Evolutionary conservation across 192 early-diverging fungal species (phyloP).

Genomic region (Linnemannia hyalina): DNA sequence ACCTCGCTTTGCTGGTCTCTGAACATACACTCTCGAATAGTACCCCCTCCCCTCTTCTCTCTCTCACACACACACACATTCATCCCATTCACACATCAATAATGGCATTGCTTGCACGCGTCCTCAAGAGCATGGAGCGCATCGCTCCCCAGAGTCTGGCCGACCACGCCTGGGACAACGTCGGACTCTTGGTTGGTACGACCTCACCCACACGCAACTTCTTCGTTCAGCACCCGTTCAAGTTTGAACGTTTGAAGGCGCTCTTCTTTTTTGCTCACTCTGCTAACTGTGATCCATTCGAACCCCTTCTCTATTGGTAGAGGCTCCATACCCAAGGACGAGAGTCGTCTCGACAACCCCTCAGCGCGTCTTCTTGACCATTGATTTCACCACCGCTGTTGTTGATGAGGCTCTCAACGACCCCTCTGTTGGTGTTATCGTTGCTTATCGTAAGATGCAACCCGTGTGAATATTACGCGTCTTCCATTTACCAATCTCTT

Average conservation of each 20-base stretch:
- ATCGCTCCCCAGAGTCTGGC: conserved; percentile 90
- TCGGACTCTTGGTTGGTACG: conserved; percentile 85
- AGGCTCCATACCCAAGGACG: conserved; percentile 85
- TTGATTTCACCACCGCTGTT: conserved; percentile 87
- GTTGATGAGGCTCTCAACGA: conserved; percentile 83
- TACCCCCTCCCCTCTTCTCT: not conserved
- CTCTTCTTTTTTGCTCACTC: not conserved
- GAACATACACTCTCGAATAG: no score
- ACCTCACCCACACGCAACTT: not conserved
- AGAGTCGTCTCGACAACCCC: conserved; percentile 56
- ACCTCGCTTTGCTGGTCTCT: not conserved
- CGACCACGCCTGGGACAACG: conserved; percentile 91
- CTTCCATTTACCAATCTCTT: not conserved
- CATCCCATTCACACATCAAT: not conserved
- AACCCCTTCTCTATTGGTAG: conserved; percentile 29
- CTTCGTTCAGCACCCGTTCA: conserved; percentile 4
- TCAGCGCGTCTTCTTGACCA: conserved; percentile 88
- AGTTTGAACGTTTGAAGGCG: not conserved
- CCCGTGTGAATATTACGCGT: not conserved
- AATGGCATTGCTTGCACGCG: conserved; percentile 72
- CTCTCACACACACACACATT: not conserved
- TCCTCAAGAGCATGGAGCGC: conserved; percentile 78
- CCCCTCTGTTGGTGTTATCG: conserved; percentile 84
- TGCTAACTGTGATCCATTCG: not conserved
- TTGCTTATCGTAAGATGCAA: conserved; percentile 78